phyloP scores from a whole-genome alignment of 2,329 filamentous ascomycete genomes.

The Alternaria solani region DNA sequence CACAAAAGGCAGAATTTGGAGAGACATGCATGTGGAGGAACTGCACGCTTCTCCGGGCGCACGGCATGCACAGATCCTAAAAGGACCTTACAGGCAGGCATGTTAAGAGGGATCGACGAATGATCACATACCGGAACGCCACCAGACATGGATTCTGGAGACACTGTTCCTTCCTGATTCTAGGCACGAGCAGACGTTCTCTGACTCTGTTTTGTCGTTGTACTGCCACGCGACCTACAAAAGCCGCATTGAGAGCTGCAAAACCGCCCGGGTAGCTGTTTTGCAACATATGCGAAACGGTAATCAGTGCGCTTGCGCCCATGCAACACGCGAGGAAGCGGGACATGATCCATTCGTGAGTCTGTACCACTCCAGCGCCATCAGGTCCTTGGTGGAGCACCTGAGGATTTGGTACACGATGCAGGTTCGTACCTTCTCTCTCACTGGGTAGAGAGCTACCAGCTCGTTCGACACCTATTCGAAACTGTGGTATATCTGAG shows the following conservation, averaged over 20 bases:
- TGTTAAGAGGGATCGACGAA: slow-evolving; percentile 2
- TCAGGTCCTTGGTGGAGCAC: slow-evolving; percentile 29
- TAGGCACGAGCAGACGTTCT: slow-evolving; percentile 4
- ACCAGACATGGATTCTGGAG: slow-evolving; percentile 17
- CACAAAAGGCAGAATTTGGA: slow-evolving; percentile 19
- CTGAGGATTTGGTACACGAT: slow-evolving; percentile 19
- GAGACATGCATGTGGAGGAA: slow-evolving; percentile 20
- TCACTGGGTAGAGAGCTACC: slow-evolving; percentile 24
- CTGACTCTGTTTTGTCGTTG: slow-evolving; percentile 16
- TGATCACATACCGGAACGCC: slow-evolving; percentile 17
- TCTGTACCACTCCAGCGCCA: slow-evolving; percentile 37
- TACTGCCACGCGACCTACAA: slow-evolving; percentile 20
- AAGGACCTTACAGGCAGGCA: slow-evolving; percentile 25
- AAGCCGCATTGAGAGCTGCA: slow-evolving; percentile 37
- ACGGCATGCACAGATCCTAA: slow-evolving; percentile 41
- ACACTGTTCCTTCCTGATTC: slow-evolving; percentile 5
- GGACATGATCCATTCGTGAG: slow-evolving; percentile 34
- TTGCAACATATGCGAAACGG: slow-evolving; percentile 38
- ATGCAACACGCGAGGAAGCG: slow-evolving; percentile 43
- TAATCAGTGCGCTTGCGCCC: slow-evolving; percentile 39
- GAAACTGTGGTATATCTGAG: slow-evolving; percentile 11
- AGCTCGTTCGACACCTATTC: slow-evolving; percentile 18
- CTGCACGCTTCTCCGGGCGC: slow-evolving; percentile 27
- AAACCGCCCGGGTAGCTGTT: slow-evolving; percentile 32
- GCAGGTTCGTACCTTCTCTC: slow-evolving; percentile 28